phyloP scores from a whole-genome alignment of 495 filamentous ascomycete species.

The Trichoderma orchidacearum region DNA sequence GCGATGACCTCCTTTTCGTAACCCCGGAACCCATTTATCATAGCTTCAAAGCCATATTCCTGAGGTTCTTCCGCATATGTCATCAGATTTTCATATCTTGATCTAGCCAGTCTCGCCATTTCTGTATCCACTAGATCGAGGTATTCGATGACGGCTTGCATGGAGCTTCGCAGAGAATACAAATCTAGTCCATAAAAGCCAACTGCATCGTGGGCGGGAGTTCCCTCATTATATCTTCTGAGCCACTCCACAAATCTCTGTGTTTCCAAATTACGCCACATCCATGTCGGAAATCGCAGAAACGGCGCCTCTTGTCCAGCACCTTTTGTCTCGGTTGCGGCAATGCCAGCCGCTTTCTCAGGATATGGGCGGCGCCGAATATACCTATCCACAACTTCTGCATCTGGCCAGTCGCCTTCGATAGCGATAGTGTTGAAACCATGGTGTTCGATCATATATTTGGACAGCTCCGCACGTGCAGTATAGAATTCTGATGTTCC shows the following conservation, averaged over 20 bases:
- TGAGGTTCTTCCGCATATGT: slow-evolving; percentile 40
- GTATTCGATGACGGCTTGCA: slow-evolving; percentile 38
- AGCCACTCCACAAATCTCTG: slow-evolving; percentile 46
- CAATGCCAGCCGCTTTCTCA: no score
- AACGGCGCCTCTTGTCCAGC: slow-evolving; percentile 24
- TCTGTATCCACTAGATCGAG: slow-evolving; percentile 33
- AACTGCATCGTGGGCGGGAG: slow-evolving; percentile 18
- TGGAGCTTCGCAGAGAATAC: slow-evolving; percentile 39
- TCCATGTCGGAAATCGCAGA: slow-evolving; percentile 45
- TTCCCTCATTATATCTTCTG: slow-evolving; percentile 25
- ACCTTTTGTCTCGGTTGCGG: no score
- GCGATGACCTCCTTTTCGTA: slow-evolving; percentile 35
- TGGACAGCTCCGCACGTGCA: slow-evolving; percentile 41
- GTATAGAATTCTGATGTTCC: slow-evolving; percentile 47
- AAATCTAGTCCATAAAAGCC: slow-evolving; percentile 44
- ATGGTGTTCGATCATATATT: slow-evolving; percentile 36
- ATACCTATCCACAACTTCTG: slow-evolving; percentile 42
- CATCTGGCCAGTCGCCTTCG: slow-evolving; percentile 49
- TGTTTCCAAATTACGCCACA: slow-evolving; percentile 47
- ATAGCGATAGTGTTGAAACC: slow-evolving; percentile 42
- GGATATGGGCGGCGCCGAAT: slow-evolving; percentile 24
- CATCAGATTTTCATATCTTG: slow-evolving; percentile 32
- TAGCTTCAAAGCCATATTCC: slow-evolving; percentile 33
- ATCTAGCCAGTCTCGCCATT: slow-evolving; percentile 29
- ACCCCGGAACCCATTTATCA: slow-evolving; percentile 26